Percentiles rank a stretch among this genome's conserved stretches.
Conservation (phyloP, 768 basidiomycete genomes). For the Dictyophora rubrovolvata region DNA sequence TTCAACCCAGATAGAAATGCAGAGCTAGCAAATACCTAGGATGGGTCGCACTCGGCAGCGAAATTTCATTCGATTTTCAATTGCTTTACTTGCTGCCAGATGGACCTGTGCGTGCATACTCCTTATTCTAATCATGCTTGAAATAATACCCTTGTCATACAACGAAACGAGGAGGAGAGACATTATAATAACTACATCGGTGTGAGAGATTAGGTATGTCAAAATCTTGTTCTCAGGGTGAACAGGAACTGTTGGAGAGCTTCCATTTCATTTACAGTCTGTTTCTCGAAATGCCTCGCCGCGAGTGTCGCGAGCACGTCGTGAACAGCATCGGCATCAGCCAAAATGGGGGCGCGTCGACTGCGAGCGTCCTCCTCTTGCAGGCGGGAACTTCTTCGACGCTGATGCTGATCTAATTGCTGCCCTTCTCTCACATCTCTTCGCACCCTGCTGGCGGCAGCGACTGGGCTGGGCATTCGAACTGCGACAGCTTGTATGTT, state of each 20-base stretch:
- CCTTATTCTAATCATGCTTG: not conserved
- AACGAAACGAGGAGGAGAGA: no score
- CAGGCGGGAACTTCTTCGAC: conserved; percentile 63
- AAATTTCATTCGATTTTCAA: no score
- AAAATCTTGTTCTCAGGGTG: conserved; percentile 41
- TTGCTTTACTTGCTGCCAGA: no score
- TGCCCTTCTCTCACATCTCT: conserved; percentile 41
- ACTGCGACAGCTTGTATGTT: conserved; percentile 29
- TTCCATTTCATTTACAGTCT: conserved; percentile 65
- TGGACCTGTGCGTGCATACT: no score
- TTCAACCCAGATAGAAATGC: no score
- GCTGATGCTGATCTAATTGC: conserved; percentile 10
- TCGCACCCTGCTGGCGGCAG: conserved; percentile 56
- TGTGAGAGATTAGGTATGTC: conserved; percentile 9
- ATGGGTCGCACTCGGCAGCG: no score
- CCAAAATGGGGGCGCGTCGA: conserved; percentile 50
- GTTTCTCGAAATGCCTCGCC: conserved; percentile 62
- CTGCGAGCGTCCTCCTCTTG: conserved; percentile 50
- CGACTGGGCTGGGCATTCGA: conserved; percentile 40
- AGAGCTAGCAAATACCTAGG: no score
- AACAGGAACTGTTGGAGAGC: conserved; percentile 76
- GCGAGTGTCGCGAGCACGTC: conserved; percentile 56
- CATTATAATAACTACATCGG: no score
- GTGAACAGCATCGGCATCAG: conserved; percentile 62
- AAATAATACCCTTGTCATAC: not conserved